Conservation (phyloP, 2,329 filamentous ascomycete genomes). For the Xenoacremonium recifei region DNA sequence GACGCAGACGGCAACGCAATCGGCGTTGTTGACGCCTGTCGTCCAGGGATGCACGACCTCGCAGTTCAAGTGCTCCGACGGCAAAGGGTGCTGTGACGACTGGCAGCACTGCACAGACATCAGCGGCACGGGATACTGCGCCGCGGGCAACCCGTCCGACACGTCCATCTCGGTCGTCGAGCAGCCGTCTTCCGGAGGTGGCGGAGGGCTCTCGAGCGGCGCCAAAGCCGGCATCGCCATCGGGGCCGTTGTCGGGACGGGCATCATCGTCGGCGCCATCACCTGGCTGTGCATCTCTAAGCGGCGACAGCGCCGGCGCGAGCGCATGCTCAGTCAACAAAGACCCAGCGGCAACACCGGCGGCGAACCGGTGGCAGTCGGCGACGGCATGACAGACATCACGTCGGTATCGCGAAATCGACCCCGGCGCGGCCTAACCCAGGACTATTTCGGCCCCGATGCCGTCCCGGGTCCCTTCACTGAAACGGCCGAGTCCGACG, state of each 20-base stretch:
- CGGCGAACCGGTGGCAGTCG: constrained; percentile 7
- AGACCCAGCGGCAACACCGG: constrained; percentile 15
- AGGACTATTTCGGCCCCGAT: constrained; percentile 45
- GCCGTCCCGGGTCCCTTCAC: constrained; percentile 48
- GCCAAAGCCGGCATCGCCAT: constrained; percentile 58
- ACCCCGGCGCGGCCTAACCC: constrained; percentile 31
- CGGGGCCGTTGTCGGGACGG: constrained; percentile 46
- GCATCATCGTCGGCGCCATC: constrained; percentile 39
- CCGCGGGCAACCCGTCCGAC: constrained; percentile 31
- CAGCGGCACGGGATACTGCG: constrained; percentile 38
- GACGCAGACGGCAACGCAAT: constrained; percentile 21
- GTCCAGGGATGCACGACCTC: constrained; percentile 43
- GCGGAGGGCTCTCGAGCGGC: constrained; percentile 40
- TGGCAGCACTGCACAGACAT: constrained; percentile 42
- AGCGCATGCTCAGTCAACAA: constrained; percentile 11
- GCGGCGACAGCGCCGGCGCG: constrained; percentile 30
- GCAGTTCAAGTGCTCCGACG: constrained; percentile 44
- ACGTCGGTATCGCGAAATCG: constrained; percentile 21
- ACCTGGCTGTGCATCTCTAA: constrained; percentile 48
- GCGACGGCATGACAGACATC: constrained; percentile 33
- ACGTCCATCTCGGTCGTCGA: constrained; percentile 30
- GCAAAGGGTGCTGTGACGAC: constrained; percentile 49
- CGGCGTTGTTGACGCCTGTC: constrained; percentile 32
- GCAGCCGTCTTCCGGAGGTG: constrained; percentile 16
- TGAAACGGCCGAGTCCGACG: constrained; percentile 28